These are phyloP conservation scores for Orbilia javanica DNA, from an alignment of 2,329 filamentous ascomycete species.

Conservation along the genomic window DNA sequence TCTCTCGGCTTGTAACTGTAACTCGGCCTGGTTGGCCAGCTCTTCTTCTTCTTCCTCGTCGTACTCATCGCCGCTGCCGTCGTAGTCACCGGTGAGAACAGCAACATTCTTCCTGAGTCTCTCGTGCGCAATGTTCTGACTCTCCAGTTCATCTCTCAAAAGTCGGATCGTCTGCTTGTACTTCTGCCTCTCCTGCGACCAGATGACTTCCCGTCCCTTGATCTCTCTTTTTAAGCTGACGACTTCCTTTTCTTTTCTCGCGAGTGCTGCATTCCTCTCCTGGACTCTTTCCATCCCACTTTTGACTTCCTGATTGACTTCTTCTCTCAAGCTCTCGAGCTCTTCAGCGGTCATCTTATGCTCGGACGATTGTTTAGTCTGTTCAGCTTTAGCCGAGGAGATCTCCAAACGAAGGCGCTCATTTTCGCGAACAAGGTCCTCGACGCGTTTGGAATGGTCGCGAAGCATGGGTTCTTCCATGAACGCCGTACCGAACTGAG, in stretches of 20 bases:
- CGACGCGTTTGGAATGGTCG: slow-evolving; percentile 58
- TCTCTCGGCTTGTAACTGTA: slow-evolving; percentile 49
- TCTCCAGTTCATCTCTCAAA: slow-evolving; percentile 37
- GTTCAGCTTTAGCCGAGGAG: slow-evolving; percentile 25
- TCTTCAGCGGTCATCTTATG: slow-evolving; percentile 29
- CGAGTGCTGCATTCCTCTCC: slow-evolving; percentile 41
- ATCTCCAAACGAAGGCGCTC: slow-evolving; percentile 53
- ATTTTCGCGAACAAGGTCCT: slow-evolving; percentile 58
- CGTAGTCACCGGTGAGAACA: slow-evolving; percentile 33
- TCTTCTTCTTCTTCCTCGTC: slow-evolving; percentile 43
- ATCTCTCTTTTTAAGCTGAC: slow-evolving; percentile 18
- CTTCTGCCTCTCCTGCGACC: slow-evolving; percentile 31
- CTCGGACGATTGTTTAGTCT: slow-evolving; percentile 25
- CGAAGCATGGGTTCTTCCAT: slow-evolving; percentile 57
- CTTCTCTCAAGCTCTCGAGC: slow-evolving; percentile 35
- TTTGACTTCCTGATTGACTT: slow-evolving; percentile 50
- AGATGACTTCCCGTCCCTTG: slow-evolving; percentile 12
- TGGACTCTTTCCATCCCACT: slow-evolving; percentile 55
- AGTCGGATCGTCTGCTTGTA: slow-evolving; percentile 49
- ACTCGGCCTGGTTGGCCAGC: slow-evolving; percentile 39
- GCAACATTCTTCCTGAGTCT: slow-evolving; percentile 45
- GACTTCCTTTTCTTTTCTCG: slow-evolving; percentile 42
- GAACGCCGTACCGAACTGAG: slow-evolving; percentile 54
- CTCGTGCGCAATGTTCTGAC: slow-evolving; percentile 28
- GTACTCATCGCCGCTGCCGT: slow-evolving; percentile 20